Evolutionary conservation across 345 rosid species (phyloP).

Genomic region (Eucalyptus camaldulensis): DNA sequence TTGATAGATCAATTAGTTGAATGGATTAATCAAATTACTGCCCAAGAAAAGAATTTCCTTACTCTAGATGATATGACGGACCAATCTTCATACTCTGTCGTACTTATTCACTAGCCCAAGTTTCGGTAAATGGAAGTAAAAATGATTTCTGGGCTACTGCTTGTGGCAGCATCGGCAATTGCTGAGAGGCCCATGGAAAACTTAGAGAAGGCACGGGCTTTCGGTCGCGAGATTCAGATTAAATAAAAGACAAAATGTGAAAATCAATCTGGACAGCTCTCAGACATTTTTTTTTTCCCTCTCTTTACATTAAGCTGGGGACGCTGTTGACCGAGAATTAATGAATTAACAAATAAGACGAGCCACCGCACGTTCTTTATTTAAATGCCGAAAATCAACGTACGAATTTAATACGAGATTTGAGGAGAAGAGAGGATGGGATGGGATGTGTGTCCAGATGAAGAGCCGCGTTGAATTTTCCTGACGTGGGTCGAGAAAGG

Average conservation of each 20-base stretch:
- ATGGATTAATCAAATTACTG: background rate
- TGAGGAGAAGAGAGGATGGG: background rate
- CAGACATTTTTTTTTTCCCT: background rate
- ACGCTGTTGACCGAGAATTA: background rate
- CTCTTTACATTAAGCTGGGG: background rate
- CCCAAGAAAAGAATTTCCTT: background rate
- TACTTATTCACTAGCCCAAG: background rate
- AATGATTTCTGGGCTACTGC: too few species aligned
- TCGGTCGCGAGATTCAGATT: background rate
- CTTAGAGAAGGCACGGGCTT: background rate
- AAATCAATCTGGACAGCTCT: background rate
- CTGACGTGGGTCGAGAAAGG: background rate
- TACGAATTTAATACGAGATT: background rate
- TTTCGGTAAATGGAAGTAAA: background rate
- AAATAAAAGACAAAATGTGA: rapidly evolving
- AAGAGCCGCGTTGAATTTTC: background rate
- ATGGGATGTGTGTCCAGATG: background rate
- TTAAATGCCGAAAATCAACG: background rate
- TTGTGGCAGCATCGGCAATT: too few species aligned
- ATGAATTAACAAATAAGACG: background rate
- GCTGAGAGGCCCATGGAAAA: too few species aligned
- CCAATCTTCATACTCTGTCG: background rate
- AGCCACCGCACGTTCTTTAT: background rate
- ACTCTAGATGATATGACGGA: background rate
- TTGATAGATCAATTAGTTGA: background rate